Conservation (phyloP, 2,329 filamentous ascomycete genomes). For the Penicillium occitanis region DNA sequence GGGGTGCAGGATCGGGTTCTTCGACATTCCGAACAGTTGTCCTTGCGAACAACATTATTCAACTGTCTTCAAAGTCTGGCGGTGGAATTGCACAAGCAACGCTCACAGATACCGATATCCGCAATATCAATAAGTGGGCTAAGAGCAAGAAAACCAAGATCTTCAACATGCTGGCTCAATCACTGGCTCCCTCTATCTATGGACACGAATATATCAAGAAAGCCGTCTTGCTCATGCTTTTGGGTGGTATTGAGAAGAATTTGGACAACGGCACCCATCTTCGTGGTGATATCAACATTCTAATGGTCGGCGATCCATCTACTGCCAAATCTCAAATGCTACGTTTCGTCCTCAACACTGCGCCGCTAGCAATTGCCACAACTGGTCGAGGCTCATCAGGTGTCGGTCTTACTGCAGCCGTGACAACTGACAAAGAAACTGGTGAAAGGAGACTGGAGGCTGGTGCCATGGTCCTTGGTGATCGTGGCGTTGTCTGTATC, state of each 20-base stretch:
- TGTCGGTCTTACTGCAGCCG: conserved; percentile 94
- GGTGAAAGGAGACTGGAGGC: conserved; percentile 92
- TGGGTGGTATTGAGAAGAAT: conserved; percentile 98
- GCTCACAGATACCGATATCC: conserved; percentile 94
- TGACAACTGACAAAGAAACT: conserved; percentile 95
- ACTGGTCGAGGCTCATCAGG: conserved; percentile 96
- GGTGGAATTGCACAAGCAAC: conserved; percentile 87
- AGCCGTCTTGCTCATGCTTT: conserved; percentile 89
- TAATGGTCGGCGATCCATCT: conserved; percentile 98
- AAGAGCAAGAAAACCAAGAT: conserved; percentile 78
- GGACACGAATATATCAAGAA: conserved; percentile 98
- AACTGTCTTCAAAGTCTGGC: conserved; percentile 92
- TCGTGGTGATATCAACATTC: conserved; percentile 96
- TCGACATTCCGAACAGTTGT: conserved; percentile 93
- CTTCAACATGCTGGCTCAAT: conserved; percentile 89
- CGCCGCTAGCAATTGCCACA: conserved; percentile 92
- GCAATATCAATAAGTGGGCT: conserved; percentile 96
- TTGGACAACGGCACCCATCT: conserved; percentile 96
- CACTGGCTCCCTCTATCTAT: conserved; percentile 92
- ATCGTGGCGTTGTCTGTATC: conserved; percentile 96
- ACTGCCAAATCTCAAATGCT: conserved; percentile 98
- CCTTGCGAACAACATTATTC: conserved; percentile 89
- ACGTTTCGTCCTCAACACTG: conserved; percentile 95
- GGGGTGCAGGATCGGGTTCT: conserved; percentile 86
- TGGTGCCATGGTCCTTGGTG: conserved; percentile 97